Evolutionary conservation across 768 basidiomycete species (phyloP).

Genomic region (Boletus eberwhitei): DNA sequence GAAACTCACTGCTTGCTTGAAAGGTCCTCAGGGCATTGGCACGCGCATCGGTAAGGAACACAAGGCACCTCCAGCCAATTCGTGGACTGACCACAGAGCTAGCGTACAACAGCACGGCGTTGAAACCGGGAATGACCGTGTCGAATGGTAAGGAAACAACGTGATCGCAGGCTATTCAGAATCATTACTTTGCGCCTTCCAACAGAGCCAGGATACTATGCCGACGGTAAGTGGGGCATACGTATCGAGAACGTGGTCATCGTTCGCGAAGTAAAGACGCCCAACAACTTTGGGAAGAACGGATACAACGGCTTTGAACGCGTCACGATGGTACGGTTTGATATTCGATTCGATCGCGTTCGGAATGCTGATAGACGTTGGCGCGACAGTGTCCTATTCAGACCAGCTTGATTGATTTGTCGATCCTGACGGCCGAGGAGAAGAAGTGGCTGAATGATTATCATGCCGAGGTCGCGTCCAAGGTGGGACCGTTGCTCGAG

Average conservation of each 20-base stretch:
- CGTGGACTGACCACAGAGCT: constrained; percentile 4
- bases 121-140: constrained; percentile 86
- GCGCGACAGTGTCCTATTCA: constrained; percentile 71
- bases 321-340: constrained; percentile 75
- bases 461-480: constrained; percentile 58
- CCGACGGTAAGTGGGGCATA: constrained; percentile 87
- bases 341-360: neutral
- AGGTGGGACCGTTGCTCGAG: constrained; percentile 59
- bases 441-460: constrained; percentile 81
- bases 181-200: neutral
- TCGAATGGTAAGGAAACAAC: constrained; percentile 58
- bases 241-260: constrained; percentile 90
- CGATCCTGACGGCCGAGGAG: constrained; percentile 65
- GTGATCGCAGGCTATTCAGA: neutral
- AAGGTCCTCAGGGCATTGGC: constrained; percentile 58
- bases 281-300: constrained; percentile 75
- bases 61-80: neutral
- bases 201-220: constrained; percentile 87
- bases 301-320: constrained; percentile 84
- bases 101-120: constrained; percentile 65
- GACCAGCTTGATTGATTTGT: constrained; percentile 69
- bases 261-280: constrained; percentile 66
- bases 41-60: constrained; percentile 34
- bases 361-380: neutral
- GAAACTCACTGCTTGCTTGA: constrained; percentile 5